phyloP scores from a whole-genome alignment of 2,329 filamentous ascomycete genomes.

The Alternaria triticina region DNA sequence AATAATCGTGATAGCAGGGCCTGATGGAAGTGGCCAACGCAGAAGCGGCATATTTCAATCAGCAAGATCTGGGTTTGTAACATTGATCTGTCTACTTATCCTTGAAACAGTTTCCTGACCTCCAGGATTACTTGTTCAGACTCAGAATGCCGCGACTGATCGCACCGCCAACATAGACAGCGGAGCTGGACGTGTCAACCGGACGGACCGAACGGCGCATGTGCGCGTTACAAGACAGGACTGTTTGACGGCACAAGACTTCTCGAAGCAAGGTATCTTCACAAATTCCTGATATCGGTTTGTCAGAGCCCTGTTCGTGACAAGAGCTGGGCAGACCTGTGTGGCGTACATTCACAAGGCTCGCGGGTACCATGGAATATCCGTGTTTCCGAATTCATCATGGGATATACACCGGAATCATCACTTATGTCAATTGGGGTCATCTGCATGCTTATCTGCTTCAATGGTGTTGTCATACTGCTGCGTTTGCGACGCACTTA shows the following conservation, averaged over 20 bases:
- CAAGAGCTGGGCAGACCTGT: background rate
- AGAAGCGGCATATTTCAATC: background rate
- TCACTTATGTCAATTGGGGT: background rate
- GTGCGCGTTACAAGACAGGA: background rate
- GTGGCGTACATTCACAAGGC: background rate
- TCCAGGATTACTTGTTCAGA: background rate
- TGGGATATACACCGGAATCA: background rate
- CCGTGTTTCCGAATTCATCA: no score
- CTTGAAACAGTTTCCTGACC: background rate
- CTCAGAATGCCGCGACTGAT: background rate
- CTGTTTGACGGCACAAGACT: background rate
- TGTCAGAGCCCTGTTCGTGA: background rate
- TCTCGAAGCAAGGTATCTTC: background rate
- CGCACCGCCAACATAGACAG: background rate
- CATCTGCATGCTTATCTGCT: background rate
- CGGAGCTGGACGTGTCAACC: background rate
- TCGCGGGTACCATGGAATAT: background rate
- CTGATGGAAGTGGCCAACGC: background rate
- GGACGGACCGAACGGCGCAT: background rate
- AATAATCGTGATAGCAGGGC: background rate
- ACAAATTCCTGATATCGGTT: fast-evolving
- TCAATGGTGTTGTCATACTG: background rate
- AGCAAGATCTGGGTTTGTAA: background rate
- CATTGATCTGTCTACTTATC: background rate
- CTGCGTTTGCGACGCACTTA: background rate